Percentiles rank a stretch among this genome's conserved stretches.
phyloP scores from a whole-genome alignment of 805 yeast genomes.

The Zygotorulaspora sp. region DNA sequence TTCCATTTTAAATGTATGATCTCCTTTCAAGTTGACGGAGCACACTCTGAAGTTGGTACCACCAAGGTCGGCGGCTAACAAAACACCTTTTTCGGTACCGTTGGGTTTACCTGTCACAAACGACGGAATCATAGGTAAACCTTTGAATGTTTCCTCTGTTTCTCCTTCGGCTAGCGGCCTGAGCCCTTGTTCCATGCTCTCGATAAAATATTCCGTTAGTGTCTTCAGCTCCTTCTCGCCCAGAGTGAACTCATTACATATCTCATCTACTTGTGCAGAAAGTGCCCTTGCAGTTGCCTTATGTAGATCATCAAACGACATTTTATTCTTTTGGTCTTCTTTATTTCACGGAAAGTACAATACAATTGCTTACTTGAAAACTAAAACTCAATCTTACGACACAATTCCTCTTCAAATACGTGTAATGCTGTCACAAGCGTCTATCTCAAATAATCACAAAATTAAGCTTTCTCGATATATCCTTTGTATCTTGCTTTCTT shows the following conservation, averaged over 20 bases:
- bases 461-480: too few relatives aligned
- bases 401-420: too few relatives aligned
- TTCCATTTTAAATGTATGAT: constrained; percentile 69
- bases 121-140: constrained; percentile 90
- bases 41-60: constrained; percentile 96
- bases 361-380: too few relatives aligned
- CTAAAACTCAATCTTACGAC: too few relatives aligned
- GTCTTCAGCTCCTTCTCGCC: constrained; percentile 26
- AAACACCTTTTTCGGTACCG: constrained; percentile 79
- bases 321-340: too few relatives aligned
- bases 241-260: constrained; percentile 28
- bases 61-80: constrained; percentile 89
- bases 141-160: constrained; percentile 39
- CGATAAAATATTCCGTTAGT: constrained; percentile 48
- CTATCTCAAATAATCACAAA: too few relatives aligned
- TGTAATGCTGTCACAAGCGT: too few relatives aligned
- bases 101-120: constrained; percentile 79
- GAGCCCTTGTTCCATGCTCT: constrained; percentile 59
- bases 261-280: constrained; percentile 24
- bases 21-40: constrained; percentile 71
- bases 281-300: constrained; percentile 22
- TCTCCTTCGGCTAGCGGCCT: constrained; percentile 16
- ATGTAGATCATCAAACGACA: constrained; percentile 33
- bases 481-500: too few relatives aligned
- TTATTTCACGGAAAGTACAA: too few relatives aligned